Conservation (phyloP, 2,329 filamentous ascomycete species). For the Hymenotorrendiella dingleyae region DNA sequence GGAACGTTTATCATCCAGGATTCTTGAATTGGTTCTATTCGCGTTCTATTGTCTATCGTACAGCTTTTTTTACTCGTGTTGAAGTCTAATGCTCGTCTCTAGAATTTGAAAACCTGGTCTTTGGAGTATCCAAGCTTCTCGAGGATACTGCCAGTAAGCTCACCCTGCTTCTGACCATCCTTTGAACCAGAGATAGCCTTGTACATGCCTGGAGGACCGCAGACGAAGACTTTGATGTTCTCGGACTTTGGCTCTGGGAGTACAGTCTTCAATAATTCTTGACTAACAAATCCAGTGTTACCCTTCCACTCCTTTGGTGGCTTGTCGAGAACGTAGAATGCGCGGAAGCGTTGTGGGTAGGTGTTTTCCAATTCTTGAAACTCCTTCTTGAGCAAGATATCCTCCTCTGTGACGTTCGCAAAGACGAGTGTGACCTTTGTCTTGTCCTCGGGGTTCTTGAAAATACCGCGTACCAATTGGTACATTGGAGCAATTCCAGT, state of each 20-base stretch:
- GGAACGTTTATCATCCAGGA: no score
- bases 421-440: conserved; percentile 96
- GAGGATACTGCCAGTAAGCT: conserved; percentile 67
- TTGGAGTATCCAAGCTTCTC: conserved; percentile 78
- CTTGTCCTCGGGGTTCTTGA: conserved; percentile 93
- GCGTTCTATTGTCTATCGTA: neutral
- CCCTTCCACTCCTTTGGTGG: conserved; percentile 72
- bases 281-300: conserved; percentile 74
- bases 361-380: conserved; percentile 85
- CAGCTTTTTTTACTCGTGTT: neutral
- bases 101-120: conserved; percentile 97
- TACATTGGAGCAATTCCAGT: conserved; percentile 98
- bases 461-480: conserved; percentile 85
- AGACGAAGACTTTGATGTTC: conserved; percentile 96
- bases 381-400: conserved; percentile 87
- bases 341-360: conserved; percentile 89
- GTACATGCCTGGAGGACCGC: conserved; percentile 87
- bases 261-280: conserved; percentile 91
- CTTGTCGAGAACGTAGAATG: conserved; percentile 89
- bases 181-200: conserved; percentile 87
- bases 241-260: conserved; percentile 86
- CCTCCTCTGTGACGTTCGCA: conserved; percentile 82
- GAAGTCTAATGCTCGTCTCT: conserved; percentile 26
- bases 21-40: no score
- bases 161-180: conserved; percentile 92